These are phyloP conservation scores for Tricharina praecox DNA, from an alignment of 495 filamentous ascomycete species.

Conservation along the genomic window DNA sequence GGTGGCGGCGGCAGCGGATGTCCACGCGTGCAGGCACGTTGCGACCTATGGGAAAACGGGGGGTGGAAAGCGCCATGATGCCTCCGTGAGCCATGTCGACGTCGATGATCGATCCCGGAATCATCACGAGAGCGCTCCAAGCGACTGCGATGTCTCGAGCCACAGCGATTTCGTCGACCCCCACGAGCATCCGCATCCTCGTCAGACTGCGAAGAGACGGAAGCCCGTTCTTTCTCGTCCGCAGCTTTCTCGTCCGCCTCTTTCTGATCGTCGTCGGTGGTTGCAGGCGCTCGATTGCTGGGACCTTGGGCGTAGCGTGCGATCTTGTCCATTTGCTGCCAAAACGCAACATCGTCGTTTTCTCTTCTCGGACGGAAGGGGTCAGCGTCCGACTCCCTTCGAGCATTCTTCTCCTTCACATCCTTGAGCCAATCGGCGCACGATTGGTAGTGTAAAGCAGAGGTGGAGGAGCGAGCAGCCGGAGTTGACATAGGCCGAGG, in stretches of 20 bases:
- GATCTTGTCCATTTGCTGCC: slow-evolving; percentile 8
- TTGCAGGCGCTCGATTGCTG: background rate
- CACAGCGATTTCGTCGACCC: too few species aligned
- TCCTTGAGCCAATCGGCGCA: background rate
- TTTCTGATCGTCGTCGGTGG: background rate
- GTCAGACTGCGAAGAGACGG: background rate
- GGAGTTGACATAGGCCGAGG: background rate
- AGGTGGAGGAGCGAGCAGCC: background rate
- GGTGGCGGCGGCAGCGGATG: too few species aligned
- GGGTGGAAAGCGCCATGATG: too few species aligned
- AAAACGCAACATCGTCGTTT: slow-evolving; percentile 1
- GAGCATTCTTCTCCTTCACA: background rate
- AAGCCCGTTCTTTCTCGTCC: background rate
- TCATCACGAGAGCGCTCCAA: background rate
- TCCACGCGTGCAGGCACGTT: too few species aligned
- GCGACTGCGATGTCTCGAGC: too few species aligned
- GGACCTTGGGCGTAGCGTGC: background rate
- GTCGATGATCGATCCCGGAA: background rate
- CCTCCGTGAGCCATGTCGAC: background rate
- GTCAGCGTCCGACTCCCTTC: background rate
- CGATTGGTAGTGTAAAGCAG: background rate
- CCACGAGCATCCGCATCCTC: too few species aligned
- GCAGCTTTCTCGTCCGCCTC: background rate
- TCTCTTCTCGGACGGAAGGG: too few species aligned
- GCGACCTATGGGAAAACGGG: too few species aligned